phyloP scores from a whole-genome alignment of 176 grass and related monocot species.

The Avena atlantica region DNA sequence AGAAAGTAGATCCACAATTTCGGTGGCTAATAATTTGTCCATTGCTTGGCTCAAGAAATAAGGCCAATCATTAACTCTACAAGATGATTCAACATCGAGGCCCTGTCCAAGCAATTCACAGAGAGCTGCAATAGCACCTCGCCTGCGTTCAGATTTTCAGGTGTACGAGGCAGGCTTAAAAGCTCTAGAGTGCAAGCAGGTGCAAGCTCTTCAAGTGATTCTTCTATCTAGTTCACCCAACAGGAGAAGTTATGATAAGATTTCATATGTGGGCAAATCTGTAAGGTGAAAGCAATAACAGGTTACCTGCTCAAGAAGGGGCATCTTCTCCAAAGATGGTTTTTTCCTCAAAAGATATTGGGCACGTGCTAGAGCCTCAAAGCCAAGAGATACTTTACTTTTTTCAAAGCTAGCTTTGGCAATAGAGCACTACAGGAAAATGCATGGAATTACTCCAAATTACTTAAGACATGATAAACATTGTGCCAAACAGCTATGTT shows the following conservation, averaged over 20 bases:
- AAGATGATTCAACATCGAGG: constrained; percentile 85
- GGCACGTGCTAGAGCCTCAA: constrained; percentile 96
- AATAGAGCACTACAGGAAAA: constrained; percentile 82
- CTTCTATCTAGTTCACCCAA: constrained; percentile 80
- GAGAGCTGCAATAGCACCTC: constrained; percentile 86
- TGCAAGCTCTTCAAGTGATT: constrained; percentile 98
- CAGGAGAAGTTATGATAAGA: constrained; percentile 45
- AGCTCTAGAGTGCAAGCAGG: constrained; percentile 86
- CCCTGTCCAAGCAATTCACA: constrained; percentile 92
- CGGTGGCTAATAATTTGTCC: constrained; percentile 73
- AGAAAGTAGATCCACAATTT: constrained; percentile 89
- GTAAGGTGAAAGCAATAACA: constrained; percentile 40
- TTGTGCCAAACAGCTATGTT: constrained; percentile 7
- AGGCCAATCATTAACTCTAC: constrained; percentile 91
- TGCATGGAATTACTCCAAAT: constrained; percentile 42
- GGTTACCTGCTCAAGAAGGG: constrained; percentile 83
- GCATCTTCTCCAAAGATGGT: constrained; percentile 77
- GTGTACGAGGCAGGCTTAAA: constrained; percentile 63
- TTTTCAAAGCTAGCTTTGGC: constrained; percentile 93
- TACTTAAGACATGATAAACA: background rate
- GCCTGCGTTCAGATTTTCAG: constrained; percentile 87
- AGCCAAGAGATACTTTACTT: constrained; percentile 88
- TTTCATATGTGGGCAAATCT: background rate
- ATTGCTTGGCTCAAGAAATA: constrained; percentile 86
- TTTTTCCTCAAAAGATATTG: constrained; percentile 90